phyloP scores from a whole-genome alignment of 1,284 basidiomycete genomes.

The Ceratobasidium papillatum region DNA sequence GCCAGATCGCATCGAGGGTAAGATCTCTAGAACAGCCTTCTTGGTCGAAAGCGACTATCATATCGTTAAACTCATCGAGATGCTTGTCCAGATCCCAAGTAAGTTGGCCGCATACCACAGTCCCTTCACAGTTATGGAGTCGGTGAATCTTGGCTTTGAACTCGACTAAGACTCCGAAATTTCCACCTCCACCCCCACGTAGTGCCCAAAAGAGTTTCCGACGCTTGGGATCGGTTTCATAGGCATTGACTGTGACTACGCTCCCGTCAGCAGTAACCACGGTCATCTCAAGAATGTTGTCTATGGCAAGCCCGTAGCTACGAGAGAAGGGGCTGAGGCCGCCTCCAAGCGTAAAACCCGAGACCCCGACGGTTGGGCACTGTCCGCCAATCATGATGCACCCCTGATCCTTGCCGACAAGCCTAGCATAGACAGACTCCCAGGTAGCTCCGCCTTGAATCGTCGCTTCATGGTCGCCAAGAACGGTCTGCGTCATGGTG shows the following conservation, averaged over 20 bases:
- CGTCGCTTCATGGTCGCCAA: neutral
- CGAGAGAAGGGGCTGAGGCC: conserved; percentile 31
- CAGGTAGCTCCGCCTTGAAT: conserved; percentile 21
- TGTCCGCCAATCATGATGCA: conserved; percentile 18
- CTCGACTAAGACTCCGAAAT: conserved; percentile 30
- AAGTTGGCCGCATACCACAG: conserved; percentile 1
- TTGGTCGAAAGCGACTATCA: conserved; percentile 16
- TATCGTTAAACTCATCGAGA: neutral
- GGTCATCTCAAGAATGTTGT: conserved; percentile 29
- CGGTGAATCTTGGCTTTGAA: conserved; percentile 10
- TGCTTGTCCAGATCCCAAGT: conserved; percentile 10
- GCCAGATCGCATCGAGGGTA: conserved; percentile 35
- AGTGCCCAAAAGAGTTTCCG: conserved; percentile 31
- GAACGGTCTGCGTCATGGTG: neutral
- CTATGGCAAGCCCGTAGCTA: conserved; percentile 32
- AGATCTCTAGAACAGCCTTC: conserved; percentile 20
- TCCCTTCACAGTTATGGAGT: neutral
- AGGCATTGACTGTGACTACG: conserved; percentile 3
- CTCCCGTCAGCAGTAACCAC: conserved; percentile 29
- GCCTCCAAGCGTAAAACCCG: conserved; percentile 29
- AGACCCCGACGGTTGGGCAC: conserved; percentile 29
- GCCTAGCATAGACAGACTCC: conserved; percentile 18
- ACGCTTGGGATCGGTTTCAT: neutral
- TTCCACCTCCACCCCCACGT: conserved; percentile 32
- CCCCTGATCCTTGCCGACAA: neutral